phyloP scores from a whole-genome alignment of 2,329 filamentous ascomycete species.

The Daldinia eschscholtzii region DNA sequence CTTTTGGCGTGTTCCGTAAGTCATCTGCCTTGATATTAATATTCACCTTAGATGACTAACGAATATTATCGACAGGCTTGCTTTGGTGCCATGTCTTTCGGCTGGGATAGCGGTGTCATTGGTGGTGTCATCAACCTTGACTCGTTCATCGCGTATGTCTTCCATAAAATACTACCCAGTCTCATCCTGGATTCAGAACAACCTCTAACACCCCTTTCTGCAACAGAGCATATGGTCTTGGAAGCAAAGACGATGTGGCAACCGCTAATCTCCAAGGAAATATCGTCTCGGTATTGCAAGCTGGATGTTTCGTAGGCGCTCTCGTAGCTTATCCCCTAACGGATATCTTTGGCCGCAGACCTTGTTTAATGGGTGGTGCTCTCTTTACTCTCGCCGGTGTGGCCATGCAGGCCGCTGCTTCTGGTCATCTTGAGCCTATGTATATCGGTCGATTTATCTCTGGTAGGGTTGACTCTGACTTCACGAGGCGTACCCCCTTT shows the following conservation, averaged over 20 bases:
- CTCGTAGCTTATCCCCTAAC: constrained; percentile 64
- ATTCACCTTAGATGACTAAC: constrained; percentile 14
- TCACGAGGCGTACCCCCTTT: not conserved
- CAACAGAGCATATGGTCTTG: constrained; percentile 65
- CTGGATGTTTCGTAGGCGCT: constrained; percentile 58
- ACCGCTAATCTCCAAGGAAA: constrained; percentile 71
- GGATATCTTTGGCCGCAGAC: constrained; percentile 66
- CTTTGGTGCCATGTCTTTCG: constrained; percentile 69
- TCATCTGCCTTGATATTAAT: constrained; percentile 7
- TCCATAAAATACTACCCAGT: not conserved
- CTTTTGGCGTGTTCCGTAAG: constrained; percentile 70
- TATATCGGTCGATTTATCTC: constrained; percentile 71
- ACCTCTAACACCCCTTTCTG: constrained; percentile 28
- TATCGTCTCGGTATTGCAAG: constrained; percentile 70
- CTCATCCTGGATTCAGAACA: not conserved
- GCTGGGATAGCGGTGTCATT: constrained; percentile 73
- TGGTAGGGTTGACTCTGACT: constrained; percentile 46
- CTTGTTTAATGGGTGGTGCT: constrained; percentile 66
- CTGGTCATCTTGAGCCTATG: constrained; percentile 69
- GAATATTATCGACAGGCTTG: constrained; percentile 51
- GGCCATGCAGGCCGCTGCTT: constrained; percentile 70
- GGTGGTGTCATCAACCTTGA: constrained; percentile 73
- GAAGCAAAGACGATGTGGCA: constrained; percentile 55
- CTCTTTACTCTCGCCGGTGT: constrained; percentile 69
- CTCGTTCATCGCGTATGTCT: constrained; percentile 65